Conservation (phyloP, 106 monocot genomes). For the Phalaenopsis aphrodite region DNA sequence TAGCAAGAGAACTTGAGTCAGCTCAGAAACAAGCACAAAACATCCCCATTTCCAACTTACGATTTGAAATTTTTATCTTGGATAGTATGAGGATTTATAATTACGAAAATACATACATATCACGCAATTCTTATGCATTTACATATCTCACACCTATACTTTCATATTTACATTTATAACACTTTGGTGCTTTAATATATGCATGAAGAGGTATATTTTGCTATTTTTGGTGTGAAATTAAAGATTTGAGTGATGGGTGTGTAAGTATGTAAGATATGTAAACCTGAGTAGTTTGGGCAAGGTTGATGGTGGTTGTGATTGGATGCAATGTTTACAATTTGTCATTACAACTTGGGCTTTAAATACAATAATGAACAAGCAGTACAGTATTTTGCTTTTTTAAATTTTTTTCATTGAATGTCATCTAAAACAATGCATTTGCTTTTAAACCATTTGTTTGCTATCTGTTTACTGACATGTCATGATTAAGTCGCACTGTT, state of each 20-base stretch:
- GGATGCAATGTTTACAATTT: background rate
- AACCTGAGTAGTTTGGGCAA: background rate
- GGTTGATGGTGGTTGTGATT: background rate
- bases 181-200: too few species aligned
- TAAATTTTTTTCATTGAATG: background rate
- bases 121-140: too few species aligned
- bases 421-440: background rate
- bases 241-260: too few species aligned
- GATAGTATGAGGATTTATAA: background rate
- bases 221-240: too few species aligned
- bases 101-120: background rate
- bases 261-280: background rate
- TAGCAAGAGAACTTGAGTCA: background rate
- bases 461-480: background rate
- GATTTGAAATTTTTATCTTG: background rate
- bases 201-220: too few species aligned
- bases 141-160: too few species aligned
- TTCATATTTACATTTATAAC: too few species aligned
- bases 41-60: background rate
- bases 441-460: background rate
- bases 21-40: background rate
- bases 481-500: background rate
- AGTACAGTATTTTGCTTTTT: background rate
- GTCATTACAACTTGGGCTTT: background rate
- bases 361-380: background rate